Percentiles rank a stretch among this genome's conserved stretches.
These are phyloP conservation scores for Panellus pusillus DNA, from an alignment of 768 basidiomycete species.

Conservation along the genomic window DNA sequence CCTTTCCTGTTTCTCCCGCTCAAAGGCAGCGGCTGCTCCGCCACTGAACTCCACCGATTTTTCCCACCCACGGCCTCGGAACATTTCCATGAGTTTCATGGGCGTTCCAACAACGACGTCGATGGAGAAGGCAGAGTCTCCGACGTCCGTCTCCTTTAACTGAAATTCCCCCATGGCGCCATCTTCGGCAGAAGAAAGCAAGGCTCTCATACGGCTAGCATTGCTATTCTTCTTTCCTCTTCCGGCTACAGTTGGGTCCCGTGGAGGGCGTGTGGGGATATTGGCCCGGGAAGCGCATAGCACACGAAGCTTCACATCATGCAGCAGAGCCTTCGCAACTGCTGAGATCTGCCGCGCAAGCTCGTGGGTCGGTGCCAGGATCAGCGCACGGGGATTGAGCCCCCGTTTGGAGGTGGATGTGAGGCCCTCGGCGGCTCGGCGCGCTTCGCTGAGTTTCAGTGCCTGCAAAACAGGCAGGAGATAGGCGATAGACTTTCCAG, in stretches of 20 bases:
- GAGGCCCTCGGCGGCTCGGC: conserved; percentile 3
- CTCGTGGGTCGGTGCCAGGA: conserved; percentile 90
- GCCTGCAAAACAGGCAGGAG: conserved; percentile 80
- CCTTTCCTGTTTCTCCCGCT: conserved; percentile 55
- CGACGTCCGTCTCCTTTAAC: conserved; percentile 17
- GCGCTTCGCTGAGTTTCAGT: conserved; percentile 49
- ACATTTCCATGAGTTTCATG: conserved; percentile 63
- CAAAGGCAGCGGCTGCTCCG: conserved; percentile 63
- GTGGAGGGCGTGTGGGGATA: conserved; percentile 29
- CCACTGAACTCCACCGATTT: conserved; percentile 34
- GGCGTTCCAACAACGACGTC: conserved; percentile 71
- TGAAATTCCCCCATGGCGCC: conserved; percentile 29
- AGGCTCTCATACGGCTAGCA: conserved; percentile 17
- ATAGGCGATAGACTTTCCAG: conserved; percentile 90
- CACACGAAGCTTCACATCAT: conserved; percentile 75
- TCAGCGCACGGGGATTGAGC: conserved; percentile 70
- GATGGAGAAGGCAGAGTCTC: conserved; percentile 28
- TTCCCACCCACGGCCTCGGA: conserved; percentile 57
- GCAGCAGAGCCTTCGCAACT: conserved; percentile 74
- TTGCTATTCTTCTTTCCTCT: conserved; percentile 44
- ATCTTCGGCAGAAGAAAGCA: conserved; percentile 11
- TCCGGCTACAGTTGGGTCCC: conserved; percentile 42
- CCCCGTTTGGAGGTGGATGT: conserved; percentile 25
- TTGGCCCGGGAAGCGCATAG: conserved; percentile 69
- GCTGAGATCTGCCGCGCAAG: conserved; percentile 76